Conservation (phyloP, 176 grass and related monocot species). For the Chrysopogon serrulatus region DNA sequence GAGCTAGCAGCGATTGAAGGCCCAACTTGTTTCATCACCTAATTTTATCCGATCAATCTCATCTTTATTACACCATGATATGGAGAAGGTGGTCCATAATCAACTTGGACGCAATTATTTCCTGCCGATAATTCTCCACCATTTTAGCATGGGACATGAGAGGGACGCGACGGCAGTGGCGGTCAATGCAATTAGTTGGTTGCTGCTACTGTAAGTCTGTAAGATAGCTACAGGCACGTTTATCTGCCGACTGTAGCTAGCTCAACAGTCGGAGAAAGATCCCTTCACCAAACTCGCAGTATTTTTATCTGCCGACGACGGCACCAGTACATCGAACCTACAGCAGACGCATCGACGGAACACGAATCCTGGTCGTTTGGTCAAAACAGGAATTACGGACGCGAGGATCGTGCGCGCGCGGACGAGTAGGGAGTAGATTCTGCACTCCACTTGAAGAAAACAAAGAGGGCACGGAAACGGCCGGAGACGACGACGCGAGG, state of each 20-base stretch:
- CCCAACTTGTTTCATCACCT: too few relatives aligned
- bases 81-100: too few relatives aligned
- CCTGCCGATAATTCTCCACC: background rate
- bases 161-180: background rate
- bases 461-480: too few relatives aligned
- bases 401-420: background rate
- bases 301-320: background rate
- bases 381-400: background rate
- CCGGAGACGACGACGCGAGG: background rate
- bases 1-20: too few relatives aligned
- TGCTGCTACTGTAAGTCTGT: background rate
- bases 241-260: too few relatives aligned
- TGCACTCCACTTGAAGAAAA: background rate
- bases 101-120: background rate
- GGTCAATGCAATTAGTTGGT: background rate
- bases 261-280: background rate
- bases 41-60: too few relatives aligned
- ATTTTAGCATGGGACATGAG: background rate
- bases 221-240: slow-evolving; percentile 10
- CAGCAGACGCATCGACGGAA: background rate
- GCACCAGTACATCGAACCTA: background rate
- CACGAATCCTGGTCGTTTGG: slow-evolving; percentile 6
- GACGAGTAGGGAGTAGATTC: slow-evolving; percentile 4
- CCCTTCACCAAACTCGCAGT: background rate
- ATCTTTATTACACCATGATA: background rate